Conservation (phyloP, 2,329 filamentous ascomycete species). For the Akanthomyces uredinophilus region DNA sequence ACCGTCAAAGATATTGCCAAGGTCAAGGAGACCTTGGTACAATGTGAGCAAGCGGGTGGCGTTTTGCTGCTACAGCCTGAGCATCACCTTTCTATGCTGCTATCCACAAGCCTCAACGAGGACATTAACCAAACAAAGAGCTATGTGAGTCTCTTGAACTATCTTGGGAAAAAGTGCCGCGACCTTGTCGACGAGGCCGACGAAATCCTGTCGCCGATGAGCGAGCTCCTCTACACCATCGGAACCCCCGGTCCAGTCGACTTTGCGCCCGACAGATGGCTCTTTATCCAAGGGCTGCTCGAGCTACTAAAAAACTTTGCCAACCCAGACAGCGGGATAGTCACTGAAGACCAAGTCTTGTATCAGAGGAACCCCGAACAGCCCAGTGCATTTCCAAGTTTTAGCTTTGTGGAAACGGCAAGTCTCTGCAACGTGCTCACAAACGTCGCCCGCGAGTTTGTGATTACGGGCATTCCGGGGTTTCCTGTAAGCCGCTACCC, state of each 20-base stretch:
- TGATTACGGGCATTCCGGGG: conserved; percentile 29
- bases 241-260: conserved; percentile 48
- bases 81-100: conserved; percentile 57
- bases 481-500: conserved; percentile 39
- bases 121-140: conserved; percentile 22
- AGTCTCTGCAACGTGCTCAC: conserved; percentile 7
- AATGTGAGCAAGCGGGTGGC: conserved; percentile 47
- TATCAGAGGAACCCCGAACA: not conserved
- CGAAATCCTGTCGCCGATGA: conserved; percentile 55
- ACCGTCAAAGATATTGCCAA: conserved; percentile 21
- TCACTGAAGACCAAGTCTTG: not conserved
- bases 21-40: conserved; percentile 35
- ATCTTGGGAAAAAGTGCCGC: conserved; percentile 38
- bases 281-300: too few relatives aligned
- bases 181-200: conserved; percentile 64
- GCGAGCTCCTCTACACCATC: conserved; percentile 60
- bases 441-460: conserved; percentile 31
- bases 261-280: conserved; percentile 52
- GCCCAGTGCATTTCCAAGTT: not conserved
- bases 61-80: conserved; percentile 59
- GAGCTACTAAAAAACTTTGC: too few relatives aligned
- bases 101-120: conserved; percentile 45
- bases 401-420: not conserved
- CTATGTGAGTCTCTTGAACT: conserved; percentile 38
- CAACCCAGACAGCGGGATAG: not conserved